These are phyloP conservation scores for Leccinum subgranulosum DNA, from an alignment of 768 basidiomycete genomes.

Conservation along the genomic window DNA sequence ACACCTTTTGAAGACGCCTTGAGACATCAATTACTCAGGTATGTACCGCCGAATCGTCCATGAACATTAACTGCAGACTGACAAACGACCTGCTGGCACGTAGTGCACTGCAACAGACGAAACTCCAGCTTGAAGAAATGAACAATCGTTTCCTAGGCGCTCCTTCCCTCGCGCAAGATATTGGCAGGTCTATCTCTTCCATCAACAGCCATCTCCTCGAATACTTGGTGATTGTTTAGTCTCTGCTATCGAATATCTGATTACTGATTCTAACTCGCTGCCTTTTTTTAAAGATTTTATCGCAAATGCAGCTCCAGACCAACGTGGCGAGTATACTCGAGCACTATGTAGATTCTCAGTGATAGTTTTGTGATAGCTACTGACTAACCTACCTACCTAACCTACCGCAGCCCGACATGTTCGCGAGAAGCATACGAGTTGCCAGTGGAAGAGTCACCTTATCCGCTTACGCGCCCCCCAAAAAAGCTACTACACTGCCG, in stretches of 20 bases:
- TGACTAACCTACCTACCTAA: no score
- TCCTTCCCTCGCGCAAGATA: constrained; percentile 2
- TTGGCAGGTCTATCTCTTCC: neutral
- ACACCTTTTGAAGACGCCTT: neutral
- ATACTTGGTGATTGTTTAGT: neutral
- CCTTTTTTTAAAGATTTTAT: neutral
- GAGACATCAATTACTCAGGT: neutral
- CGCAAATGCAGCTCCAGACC: neutral
- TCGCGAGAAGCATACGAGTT: no score
- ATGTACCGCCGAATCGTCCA: neutral
- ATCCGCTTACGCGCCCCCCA: no score
- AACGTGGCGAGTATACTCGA: neutral
- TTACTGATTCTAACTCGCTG: neutral
- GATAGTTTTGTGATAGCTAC: no score
- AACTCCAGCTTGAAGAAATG: neutral
- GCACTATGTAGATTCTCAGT: no score
- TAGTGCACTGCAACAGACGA: neutral
- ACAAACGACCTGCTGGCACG: neutral
- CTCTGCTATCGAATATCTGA: neutral
- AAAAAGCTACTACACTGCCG: no score
- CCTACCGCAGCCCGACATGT: no score
- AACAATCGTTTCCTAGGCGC: neutral
- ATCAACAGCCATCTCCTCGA: neutral
- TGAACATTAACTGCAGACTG: no score
- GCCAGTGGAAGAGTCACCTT: no score